Conservation (phyloP, 495 filamentous ascomycete species). For the Penicillium arizonense region DNA sequence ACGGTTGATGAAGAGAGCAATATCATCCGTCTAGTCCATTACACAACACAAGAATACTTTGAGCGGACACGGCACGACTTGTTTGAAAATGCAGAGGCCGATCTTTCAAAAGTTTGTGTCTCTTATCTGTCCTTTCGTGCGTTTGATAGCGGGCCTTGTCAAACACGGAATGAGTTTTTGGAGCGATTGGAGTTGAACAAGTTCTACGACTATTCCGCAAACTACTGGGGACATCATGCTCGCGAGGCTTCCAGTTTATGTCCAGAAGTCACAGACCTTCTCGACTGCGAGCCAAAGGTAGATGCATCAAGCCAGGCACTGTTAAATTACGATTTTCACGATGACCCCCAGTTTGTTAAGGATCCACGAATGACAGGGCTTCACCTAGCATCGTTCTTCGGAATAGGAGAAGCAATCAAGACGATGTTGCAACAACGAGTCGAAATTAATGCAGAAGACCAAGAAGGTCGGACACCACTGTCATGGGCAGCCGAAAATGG, state of each 20-base stretch:
- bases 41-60: conserved; percentile 49
- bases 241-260: neutral
- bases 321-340: neutral
- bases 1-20: conserved; percentile 44
- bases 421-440: neutral
- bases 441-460: neutral
- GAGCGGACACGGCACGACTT: neutral
- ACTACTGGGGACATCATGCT: neutral
- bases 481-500: too few relatives aligned
- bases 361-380: neutral
- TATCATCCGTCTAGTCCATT: conserved; percentile 53
- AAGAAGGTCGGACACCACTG: too few relatives aligned
- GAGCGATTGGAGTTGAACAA: neutral
- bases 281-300: neutral
- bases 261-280: neutral
- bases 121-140: neutral
- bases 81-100: neutral
- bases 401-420: neutral
- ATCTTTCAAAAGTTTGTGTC: neutral
- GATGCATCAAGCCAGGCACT: neutral
- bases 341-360: neutral
- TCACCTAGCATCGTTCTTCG: neutral
- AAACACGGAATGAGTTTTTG: neutral
- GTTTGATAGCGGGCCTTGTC: neutral
- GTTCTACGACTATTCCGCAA: neutral